Conservation (phyloP, 306 rosid genomes). For the Acacia crassicarpa region DNA sequence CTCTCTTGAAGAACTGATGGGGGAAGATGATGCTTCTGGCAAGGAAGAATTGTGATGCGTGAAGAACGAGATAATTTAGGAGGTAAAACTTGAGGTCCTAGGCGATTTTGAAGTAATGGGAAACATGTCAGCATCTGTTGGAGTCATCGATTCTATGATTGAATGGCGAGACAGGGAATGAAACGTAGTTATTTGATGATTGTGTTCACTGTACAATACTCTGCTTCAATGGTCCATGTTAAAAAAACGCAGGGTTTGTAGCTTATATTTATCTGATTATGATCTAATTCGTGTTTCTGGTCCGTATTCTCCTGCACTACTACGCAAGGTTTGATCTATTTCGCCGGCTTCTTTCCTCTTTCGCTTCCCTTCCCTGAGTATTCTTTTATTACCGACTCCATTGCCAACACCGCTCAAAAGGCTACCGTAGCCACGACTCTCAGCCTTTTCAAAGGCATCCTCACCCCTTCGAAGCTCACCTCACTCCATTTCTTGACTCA, state of each 20-base stretch:
- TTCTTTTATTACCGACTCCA: too few species aligned
- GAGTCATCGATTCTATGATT: constrained; percentile 21
- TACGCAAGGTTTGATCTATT: too few species aligned
- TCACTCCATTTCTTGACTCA: too few species aligned
- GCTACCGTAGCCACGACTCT: too few species aligned
- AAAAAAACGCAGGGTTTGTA: constrained; percentile 15
- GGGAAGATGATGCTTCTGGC: constrained; percentile 60
- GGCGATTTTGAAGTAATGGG: constrained; percentile 29
- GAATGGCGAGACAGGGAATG: neutral
- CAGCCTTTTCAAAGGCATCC: too few species aligned
- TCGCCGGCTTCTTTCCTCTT: too few species aligned
- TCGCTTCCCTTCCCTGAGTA: too few species aligned
- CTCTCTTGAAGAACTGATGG: constrained; percentile 97
- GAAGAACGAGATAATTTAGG: neutral
- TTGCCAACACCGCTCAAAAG: too few species aligned
- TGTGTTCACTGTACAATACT: neutral
- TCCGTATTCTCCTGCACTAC: neutral
- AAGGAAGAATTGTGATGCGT: constrained; percentile 64
- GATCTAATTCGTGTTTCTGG: constrained; percentile 6
- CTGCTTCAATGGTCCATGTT: constrained; percentile 7
- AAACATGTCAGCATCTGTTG: constrained; percentile 4
- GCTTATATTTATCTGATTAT: neutral
- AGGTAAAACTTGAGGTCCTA: constrained; percentile 24
- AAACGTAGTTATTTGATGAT: constrained; percentile 24
- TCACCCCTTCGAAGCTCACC: too few species aligned